Base-by-base conservation (phyloP, 805 yeast species). In the Yarrowia deformans region DNA sequence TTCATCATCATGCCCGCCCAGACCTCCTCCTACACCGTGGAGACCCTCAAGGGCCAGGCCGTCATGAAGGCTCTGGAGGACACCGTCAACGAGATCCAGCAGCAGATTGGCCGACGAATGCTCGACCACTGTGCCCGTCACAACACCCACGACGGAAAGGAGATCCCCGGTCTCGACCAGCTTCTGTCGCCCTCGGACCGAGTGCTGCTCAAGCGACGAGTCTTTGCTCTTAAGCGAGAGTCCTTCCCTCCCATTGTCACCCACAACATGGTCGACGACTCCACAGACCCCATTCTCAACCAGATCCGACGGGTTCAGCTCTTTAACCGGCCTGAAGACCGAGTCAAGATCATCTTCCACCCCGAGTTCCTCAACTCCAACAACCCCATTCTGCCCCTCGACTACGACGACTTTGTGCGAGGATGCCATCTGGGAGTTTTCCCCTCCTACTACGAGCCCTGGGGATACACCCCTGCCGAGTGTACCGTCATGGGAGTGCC, bases 401-500 rank as follows among this genome's bases (percentile, higher is more conserved):
- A 94, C 79, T 94, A 94, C 79, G 99, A 94, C 78, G 99, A 94
- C 79, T 94, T 94, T 79, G 99, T 94, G 58, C 86, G 99, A 74
- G 99, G 99, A 71, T 93, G 98, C 78, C 98, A 94, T 80, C 82
- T 95, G 79, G 99, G 99, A 78, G 97, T 94, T 66, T 94, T 94
- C 88, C 99, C 99, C 63, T 92, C 97, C 0, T 94, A 94, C 81
- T 94, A 94, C 77, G 99, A 94, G 81, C 99, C 99, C 4, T 94
- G 99, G 99, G 99, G 99, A 48, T 94, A 94, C 79, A 94, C 99
- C 1, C 99, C 99, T 3, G 98, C 98, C 9, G 99, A 94, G 79
- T 95, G 99, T 82, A 94, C 99, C 0, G 99, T 95, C 32, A 94
- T 94, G 99, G 99, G 99, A 69, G 97, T 95, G 70, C 99, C 99